Base-by-base conservation (phyloP, 139 green algal species). In the Chlorella vulgaris region DNA sequence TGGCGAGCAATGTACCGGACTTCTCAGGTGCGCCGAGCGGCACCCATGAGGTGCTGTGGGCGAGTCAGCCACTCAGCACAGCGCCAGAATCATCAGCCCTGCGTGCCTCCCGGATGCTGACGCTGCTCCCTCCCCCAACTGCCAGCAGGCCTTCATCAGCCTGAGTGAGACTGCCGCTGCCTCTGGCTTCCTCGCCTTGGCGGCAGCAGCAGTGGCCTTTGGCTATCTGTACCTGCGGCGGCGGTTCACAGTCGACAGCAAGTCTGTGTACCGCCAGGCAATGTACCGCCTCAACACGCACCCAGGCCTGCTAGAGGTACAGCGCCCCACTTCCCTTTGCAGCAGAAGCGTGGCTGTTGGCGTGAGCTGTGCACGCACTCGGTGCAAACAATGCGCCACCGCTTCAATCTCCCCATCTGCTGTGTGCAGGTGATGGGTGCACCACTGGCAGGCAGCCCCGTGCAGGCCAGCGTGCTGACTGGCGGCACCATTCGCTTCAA, bases 361-460 rank as follows among this genome's bases (percentile, higher is more conserved):
- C n/a, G n/a, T n/a, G n/a, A n/a, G n/a, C n/a, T n/a, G n/a, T n/a
- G n/a, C n/a, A n/a, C n/a, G n/a, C n/a, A n/a, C n/a, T n/a, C n/a
- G n/a, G n/a, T n/a, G n/a, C n/a, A n/a, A n/a, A n/a, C n/a, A n/a
- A n/a, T n/a, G n/a, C n/a, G n/a, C n/a, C n/a, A n/a, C n/a, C n/a
- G n/a, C n/a, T n/a, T n/a, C n/a, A n/a, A n/a, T n/a, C n/a, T n/a
- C n/a, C n/a, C n/a, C n/a, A n/a, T n/a, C n/a, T n/a, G n/a, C n/a
- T n/a, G n/a, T 7, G 8, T 71, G 61, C 40, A 94, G 90, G 89
- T 96, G 22, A 89, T 96, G 88, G 93, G 93, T 0, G 90, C 92
- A 1, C 93, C 92, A 13, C 65, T 96, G 76, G 88, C 83, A 29
- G 90, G 93, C 33, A 88, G 69, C 28, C 73, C 88, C 31, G 65